Percentiles rank a stretch among this genome's conserved stretches.
These are phyloP conservation scores for Acacia concinna DNA, from an alignment of 331 rosid genomes.

Conservation along the genomic window DNA sequence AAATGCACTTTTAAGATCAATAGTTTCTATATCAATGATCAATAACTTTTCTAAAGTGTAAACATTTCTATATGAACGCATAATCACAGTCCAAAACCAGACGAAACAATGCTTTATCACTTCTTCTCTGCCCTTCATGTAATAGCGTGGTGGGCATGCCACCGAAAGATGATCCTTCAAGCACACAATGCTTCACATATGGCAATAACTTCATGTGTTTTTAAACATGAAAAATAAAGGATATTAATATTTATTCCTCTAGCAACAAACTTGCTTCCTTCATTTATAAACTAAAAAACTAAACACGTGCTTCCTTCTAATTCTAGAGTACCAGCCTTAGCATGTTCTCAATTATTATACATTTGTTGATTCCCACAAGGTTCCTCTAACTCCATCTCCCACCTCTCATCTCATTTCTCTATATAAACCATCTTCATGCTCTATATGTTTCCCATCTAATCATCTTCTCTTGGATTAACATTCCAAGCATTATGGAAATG, in stretches of 20 bases:
- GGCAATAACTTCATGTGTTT: slow-evolving; percentile 12
- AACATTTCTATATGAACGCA: not conserved
- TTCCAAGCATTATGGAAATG: slow-evolving; percentile 33
- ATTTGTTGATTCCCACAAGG: slow-evolving; percentile 53
- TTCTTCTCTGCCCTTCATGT: slow-evolving; percentile 15
- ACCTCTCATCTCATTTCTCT: slow-evolving; percentile 24
- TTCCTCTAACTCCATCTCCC: slow-evolving; percentile 33
- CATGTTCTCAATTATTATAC: slow-evolving; percentile 28
- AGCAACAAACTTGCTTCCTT: slow-evolving; percentile 34
- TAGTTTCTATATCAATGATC: not conserved
- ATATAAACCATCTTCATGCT: slow-evolving; percentile 39
- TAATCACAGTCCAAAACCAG: slow-evolving; percentile 24
- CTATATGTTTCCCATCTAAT: slow-evolving; percentile 31
- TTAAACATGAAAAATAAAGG: not conserved
- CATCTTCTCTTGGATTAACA: not conserved
- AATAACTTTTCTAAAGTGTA: not conserved
- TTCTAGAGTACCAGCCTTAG: slow-evolving; percentile 9
- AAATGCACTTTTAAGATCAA: not conserved
- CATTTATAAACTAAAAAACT: slow-evolving; percentile 23
- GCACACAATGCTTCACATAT: slow-evolving; percentile 34
- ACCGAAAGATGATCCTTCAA: slow-evolving; percentile 46
- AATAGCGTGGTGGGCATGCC: slow-evolving; percentile 51
- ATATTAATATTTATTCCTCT: not conserved
- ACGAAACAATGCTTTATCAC: slow-evolving; percentile 33
- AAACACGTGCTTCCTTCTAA: slow-evolving; percentile 25